A percentile compares a stretch with the other conserved stretches of the same genome.
Evolutionary conservation across 176 grass and related monocot species (phyloP).

Genomic region (Carex parvula): DNA sequence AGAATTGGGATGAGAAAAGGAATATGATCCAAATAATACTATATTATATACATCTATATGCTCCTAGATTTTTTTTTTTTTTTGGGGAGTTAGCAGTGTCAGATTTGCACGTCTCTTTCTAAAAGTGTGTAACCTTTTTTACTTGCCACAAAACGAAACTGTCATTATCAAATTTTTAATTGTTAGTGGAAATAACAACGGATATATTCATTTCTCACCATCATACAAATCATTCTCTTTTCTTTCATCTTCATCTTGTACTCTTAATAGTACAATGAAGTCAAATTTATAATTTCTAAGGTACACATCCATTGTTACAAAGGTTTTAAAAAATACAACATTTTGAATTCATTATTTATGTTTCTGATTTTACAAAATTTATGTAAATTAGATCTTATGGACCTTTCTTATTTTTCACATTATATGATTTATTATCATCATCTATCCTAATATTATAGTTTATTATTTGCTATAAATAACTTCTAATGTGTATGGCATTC

Average conservation of each 20-base stretch:
- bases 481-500: not conserved
- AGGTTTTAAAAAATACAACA: not conserved
- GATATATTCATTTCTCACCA: constrained; percentile 10
- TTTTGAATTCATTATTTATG: not conserved
- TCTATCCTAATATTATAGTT: not conserved
- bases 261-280: not conserved
- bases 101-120: not conserved
- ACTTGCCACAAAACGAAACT: not conserved
- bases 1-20: not conserved
- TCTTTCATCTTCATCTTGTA: not conserved
- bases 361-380: not conserved
- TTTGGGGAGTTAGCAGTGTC: not conserved
- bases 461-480: not conserved
- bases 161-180: not conserved
- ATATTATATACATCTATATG: not conserved
- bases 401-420: not conserved
- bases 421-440: not conserved
- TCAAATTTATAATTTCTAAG: not conserved
- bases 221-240: not conserved
- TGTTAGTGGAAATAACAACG: not conserved
- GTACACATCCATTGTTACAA: not conserved
- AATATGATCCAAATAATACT: not conserved
- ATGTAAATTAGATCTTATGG: not conserved
- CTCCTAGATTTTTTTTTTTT: not conserved
- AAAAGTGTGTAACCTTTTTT: not conserved